phyloP scores from a whole-genome alignment of 257 asterid genomes.

The Capsicum rhomboideum region DNA sequence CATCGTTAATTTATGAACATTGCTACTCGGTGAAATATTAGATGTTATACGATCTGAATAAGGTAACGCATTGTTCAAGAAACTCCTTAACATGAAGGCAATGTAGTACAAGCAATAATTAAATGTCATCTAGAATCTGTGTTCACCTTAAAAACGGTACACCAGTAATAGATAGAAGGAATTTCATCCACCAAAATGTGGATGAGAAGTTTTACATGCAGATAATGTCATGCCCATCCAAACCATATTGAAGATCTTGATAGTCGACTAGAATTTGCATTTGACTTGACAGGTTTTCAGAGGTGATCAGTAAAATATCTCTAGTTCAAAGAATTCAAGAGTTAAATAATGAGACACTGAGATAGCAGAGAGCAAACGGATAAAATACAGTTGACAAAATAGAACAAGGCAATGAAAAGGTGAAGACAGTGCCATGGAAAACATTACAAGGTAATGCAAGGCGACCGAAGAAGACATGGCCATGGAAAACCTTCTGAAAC shows the following conservation, averaged over 20 bases:
- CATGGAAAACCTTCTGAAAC: neutral
- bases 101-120: neutral
- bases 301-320: neutral
- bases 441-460: neutral
- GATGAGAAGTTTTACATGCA: neutral
- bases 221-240: neutral
- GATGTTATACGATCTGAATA: neutral
- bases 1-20: neutral
- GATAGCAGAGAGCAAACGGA: neutral
- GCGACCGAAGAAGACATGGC: neutral
- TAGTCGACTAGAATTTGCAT: neutral
- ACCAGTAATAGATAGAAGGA: neutral
- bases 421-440: neutral
- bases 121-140: neutral
- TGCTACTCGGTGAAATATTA: neutral
- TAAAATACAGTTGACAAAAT: neutral
- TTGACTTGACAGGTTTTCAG: neutral
- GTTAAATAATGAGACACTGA: neutral
- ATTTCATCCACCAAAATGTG: neutral
- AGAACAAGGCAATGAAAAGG: neutral
- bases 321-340: neutral
- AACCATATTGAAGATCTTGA: neutral
- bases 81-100: neutral
- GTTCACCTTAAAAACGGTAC: neutral
- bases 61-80: neutral